Evolutionary conservation across 2,329 filamentous ascomycete genomes (phyloP), one percentile per base, ranked within the genome.

Genomic region (Zasmidium cellare): DNA sequence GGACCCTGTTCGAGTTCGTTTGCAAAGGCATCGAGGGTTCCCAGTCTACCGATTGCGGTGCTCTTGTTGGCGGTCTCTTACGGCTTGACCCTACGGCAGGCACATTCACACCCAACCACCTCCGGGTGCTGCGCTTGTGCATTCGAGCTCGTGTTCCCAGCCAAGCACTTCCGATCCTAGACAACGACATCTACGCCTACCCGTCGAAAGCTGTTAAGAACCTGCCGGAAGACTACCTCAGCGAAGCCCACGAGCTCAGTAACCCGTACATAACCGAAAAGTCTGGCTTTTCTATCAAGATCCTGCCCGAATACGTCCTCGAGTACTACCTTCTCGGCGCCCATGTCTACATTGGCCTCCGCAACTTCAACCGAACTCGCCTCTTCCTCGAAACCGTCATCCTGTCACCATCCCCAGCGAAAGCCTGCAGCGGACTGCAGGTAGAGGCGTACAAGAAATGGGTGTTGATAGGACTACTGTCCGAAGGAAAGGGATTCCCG

Each of bases 371-470:
- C 47, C 73, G 78, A 53, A 78, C 79, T n/a, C 71, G 72, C 35
- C 68, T 78, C 12, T 77, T 80, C 57, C 69, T 82, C 31, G 79
- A 82, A 64, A 72, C 75, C 53, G 72, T 80, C 44, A 69, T 96
- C 35, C 84, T 87, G 2, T 86, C 87, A 57, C 90, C 92, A 0
- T 79, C 81, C 0, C 87, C 86, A 19, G 78, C 80, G 28, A 81
- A 84, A 35, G 80, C 85, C 12, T 93, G 88, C 73, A 87, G 86
- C 71, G 58, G 67, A 18, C 81, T 96, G 51, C 94, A 94, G 88
- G 80, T 89, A 3, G 91, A 96, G 64, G 90, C 91, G 5, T 93
- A 96, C 79, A 96, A 93, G 76, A 96, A 93, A 74, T 97, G 91
- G 89, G 72, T 96, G 9, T 77, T 99, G 16, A 82, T 92, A 9